Percentiles rank a stretch among this genome's conserved stretches.
Conservation (phyloP, 345 rosid species). For the Zanthoxylum bungeanum region DNA sequence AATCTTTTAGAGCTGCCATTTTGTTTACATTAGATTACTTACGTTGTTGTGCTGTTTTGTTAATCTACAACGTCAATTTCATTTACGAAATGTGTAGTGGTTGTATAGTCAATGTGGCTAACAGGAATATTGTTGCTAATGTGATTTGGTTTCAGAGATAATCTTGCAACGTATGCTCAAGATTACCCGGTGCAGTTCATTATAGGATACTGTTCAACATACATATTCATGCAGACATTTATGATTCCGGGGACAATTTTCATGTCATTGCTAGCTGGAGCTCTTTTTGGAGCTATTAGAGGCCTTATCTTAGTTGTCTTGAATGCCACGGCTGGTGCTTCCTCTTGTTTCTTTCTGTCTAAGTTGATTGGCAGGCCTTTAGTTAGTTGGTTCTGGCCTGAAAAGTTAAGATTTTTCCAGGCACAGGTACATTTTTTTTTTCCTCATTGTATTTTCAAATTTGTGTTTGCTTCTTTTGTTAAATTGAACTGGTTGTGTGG, state of each 20-base stretch:
- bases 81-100: no score
- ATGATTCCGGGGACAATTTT: conserved; percentile 99
- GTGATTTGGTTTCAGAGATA: conserved; percentile 79
- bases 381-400: conserved; percentile 96
- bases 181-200: conserved; percentile 83
- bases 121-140: no score
- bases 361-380: conserved; percentile 92
- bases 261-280: conserved; percentile 98
- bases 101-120: no score
- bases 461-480: conserved; percentile 3
- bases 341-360: conserved; percentile 86
- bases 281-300: conserved; percentile 85
- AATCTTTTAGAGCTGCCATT: no score
- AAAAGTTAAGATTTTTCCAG: conserved; percentile 87
- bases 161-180: conserved; percentile 67
- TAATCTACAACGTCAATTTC: background rate
- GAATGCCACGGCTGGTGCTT: conserved; percentile 95
- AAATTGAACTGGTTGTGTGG: background rate
- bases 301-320: conserved; percentile 87
- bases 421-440: conserved; percentile 60
- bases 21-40: no score
- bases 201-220: conserved; percentile 90
- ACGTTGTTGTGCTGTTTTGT: background rate
- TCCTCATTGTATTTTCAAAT: background rate
- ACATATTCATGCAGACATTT: conserved; percentile 99